Conservation (phyloP, 2,329 filamentous ascomycete genomes). For the Geosmithia putterillii region DNA sequence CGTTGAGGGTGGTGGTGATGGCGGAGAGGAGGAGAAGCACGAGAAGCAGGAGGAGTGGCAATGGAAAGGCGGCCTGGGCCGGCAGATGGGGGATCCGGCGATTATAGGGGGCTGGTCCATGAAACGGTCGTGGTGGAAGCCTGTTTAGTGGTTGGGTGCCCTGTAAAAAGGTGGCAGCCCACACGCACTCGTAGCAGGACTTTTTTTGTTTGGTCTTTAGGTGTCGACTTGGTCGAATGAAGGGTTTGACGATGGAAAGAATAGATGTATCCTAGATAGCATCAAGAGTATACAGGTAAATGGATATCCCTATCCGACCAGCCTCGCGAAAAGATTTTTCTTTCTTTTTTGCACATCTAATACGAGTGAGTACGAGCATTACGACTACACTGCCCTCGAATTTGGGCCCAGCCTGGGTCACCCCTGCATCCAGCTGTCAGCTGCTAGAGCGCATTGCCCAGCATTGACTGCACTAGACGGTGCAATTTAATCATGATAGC, state of each 20-base stretch:
- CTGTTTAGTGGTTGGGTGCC: not conserved
- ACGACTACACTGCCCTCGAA: not conserved
- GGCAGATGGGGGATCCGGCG: no score
- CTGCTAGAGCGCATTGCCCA: not conserved
- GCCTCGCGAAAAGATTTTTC: not conserved
- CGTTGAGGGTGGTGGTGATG: not conserved
- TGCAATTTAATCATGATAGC: no score
- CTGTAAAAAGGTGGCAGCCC: not conserved
- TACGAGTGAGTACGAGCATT: no score
- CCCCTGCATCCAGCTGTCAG: not conserved
- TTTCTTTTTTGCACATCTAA: not conserved
- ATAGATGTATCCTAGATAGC: no score
- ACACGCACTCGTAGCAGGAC: not conserved
- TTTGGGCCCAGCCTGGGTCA: not conserved
- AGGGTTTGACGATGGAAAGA: not conserved
- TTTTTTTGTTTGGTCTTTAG: not conserved
- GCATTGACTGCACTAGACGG: not conserved
- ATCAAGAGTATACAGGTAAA: no score
- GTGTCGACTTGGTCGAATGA: not conserved
- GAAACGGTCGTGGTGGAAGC: not conserved
- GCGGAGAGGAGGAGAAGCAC: not conserved
- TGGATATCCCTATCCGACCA: not conserved
- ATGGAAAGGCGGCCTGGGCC: no score
- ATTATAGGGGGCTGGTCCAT: not conserved
- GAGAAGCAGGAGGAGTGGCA: no score